A percentile compares a stretch with the other conserved stretches of the same genome.
These are phyloP conservation scores for Apodospora peruviana DNA, from an alignment of 495 filamentous ascomycete species.

Conservation along the genomic window DNA sequence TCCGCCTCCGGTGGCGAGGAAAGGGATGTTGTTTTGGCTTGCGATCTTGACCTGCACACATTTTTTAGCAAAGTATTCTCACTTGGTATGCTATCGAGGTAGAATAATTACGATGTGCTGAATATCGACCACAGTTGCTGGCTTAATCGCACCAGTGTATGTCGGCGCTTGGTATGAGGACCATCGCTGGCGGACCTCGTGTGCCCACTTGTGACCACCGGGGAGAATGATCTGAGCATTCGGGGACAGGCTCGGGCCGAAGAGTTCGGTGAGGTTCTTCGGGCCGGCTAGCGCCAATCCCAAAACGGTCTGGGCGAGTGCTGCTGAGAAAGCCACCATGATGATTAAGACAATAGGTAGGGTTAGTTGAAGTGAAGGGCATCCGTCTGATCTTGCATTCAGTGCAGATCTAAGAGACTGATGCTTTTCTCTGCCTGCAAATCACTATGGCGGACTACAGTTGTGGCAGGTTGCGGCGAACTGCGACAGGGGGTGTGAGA, in stretches of 20 bases:
- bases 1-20: constrained; percentile 5
- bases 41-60: constrained; percentile 1
- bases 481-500: too few species aligned
- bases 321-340: too few species aligned
- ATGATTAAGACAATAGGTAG: too few species aligned
- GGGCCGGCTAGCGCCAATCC: too few species aligned
- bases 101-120: neutral
- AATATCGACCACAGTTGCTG: neutral
- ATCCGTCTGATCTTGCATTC: too few species aligned
- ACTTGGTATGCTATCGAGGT: neutral
- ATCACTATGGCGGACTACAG: too few species aligned
- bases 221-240: neutral
- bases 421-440: too few species aligned
- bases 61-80: neutral
- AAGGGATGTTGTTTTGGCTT: neutral
- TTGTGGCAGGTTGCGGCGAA: too few species aligned
- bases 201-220: neutral
- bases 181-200: neutral
- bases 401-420: too few species aligned
- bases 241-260: neutral
- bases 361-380: too few species aligned
- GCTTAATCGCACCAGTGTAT: neutral
- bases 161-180: neutral
- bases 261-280: neutral
- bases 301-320: too few species aligned